Evolutionary conservation across 208 protist genomes (phyloP), one percentile per base, ranked within the genome.

Genomic region (Wallacemonas rigidus): DNA sequence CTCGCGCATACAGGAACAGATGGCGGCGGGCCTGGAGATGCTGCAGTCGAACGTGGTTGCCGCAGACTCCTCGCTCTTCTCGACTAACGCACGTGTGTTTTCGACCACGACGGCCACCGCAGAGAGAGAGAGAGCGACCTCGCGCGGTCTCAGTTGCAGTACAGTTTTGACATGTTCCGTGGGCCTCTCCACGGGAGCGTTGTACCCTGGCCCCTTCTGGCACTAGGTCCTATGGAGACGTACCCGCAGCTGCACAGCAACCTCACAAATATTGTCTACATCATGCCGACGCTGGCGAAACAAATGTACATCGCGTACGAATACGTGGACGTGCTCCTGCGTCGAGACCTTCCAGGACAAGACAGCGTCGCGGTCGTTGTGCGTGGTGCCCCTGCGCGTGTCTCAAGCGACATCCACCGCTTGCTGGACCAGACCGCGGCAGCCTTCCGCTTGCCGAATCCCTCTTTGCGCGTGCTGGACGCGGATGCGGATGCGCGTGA

Each of bases 281-380:
- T 85, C 40, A 75, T 70, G 45, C 72, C 80, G 26, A 75, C 71
- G 8, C 39, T 82, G 51, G 77, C 65, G 62, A 76, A 85, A 70
- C 47, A 85, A 65, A 69, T 76, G 8, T 85, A 76, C 48, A 60
- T 78, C 15, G 17, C 77, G 5, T 80, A 72, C 71, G 60, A 65
- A 43, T 65, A 65, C 60, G n/a, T 50, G 35, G 41, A 65, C 4
- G 5, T 65, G 60, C 60, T 65, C 3, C 60, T 41, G 38, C 60
- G 60, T 4, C 45, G 51, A 17, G 60, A 43, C 5, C 8, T 36
- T 6, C 45, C 51, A 9, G 43, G 11, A 2, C 3, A 3, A 9
- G 3, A 2, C 2, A 35, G 51, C 5, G 43, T 65, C 9, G 51
- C 60, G 12, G 60, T 65, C 43, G 2, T 65, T n/a, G 60, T 51